phyloP scores from a whole-genome alignment of 2,329 filamentous ascomycete genomes.

The Albophoma yamanashiensis region DNA sequence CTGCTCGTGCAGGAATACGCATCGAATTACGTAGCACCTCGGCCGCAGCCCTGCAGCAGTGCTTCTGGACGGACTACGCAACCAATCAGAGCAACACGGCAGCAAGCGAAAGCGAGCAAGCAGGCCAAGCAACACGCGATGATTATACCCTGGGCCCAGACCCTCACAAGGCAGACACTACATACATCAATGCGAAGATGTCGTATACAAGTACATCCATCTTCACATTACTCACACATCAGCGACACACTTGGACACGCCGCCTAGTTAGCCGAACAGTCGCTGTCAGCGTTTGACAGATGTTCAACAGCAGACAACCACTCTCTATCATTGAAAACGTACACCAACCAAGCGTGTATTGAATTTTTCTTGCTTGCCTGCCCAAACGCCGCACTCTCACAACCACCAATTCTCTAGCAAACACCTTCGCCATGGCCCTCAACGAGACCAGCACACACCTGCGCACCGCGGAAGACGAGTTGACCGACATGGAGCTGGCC shows the following conservation, averaged over 20 bases:
- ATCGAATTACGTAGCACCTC: too few species aligned
- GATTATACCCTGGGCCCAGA: too few species aligned
- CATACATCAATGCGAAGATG: background rate
- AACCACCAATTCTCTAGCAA: background rate
- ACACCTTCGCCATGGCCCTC: conserved; percentile 11
- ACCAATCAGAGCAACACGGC: too few species aligned
- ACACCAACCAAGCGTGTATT: background rate
- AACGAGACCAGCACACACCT: conserved; percentile 14
- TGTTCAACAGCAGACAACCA: too few species aligned
- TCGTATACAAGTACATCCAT: background rate
- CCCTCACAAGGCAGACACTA: background rate
- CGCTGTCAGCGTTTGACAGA: too few species aligned
- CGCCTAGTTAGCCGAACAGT: background rate
- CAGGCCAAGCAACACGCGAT: too few species aligned
- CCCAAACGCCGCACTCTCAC: too few species aligned
- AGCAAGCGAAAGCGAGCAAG: too few species aligned
- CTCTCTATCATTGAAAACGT: background rate
- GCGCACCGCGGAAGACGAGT: conserved; percentile 17
- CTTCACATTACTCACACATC: background rate
- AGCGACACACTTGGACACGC: background rate
- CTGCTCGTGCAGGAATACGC: too few species aligned
- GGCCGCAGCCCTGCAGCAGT: too few species aligned
- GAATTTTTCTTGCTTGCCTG: background rate
- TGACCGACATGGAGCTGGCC: conserved; percentile 11
- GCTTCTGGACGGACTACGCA: too few species aligned